Percentiles rank a stretch among this genome's conserved stretches.
phyloP scores from a whole-genome alignment of 176 grass and related monocot genomes.

The Oryza meridionalis region DNA sequence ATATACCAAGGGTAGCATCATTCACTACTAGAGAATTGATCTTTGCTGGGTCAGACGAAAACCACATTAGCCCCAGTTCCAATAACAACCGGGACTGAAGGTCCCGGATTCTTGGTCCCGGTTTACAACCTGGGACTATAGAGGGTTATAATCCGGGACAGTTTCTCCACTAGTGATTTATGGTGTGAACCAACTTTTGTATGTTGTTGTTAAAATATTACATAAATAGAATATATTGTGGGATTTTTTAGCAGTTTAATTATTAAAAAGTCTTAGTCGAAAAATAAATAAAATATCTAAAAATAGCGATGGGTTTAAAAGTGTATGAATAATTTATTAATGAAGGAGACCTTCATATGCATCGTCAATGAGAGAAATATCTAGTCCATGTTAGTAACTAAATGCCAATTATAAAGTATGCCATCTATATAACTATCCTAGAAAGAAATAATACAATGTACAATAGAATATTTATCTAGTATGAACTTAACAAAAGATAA shows the following conservation, averaged over 20 bases:
- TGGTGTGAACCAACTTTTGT: not conserved
- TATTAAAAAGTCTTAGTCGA: not conserved
- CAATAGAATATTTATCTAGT: not conserved
- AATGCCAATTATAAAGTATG: not conserved
- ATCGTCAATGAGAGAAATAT: not conserved
- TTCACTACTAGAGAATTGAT: too few species aligned
- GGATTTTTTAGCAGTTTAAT: not conserved
- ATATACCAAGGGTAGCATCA: not conserved
- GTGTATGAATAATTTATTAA: not conserved
- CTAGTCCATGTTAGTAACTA: not conserved
- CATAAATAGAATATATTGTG: not conserved
- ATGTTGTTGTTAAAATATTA: not conserved
- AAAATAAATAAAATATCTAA: too few species aligned
- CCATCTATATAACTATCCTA: not conserved
- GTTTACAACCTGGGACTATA: too few species aligned
- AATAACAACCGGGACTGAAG: too few species aligned
- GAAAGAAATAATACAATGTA: not conserved
- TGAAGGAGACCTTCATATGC: not conserved
- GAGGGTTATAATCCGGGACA: too few species aligned
- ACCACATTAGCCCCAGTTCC: too few species aligned
- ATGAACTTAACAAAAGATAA: not conserved
- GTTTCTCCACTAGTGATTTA: not conserved
- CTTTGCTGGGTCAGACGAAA: too few species aligned
- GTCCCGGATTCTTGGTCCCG: too few species aligned
- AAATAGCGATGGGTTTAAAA: not conserved